Percentiles rank a stretch among this genome's conserved stretches.
These are phyloP conservation scores for Coemansia sp. DNA, from an alignment of 192 early-diverging fungal species.

Conservation along the genomic window DNA sequence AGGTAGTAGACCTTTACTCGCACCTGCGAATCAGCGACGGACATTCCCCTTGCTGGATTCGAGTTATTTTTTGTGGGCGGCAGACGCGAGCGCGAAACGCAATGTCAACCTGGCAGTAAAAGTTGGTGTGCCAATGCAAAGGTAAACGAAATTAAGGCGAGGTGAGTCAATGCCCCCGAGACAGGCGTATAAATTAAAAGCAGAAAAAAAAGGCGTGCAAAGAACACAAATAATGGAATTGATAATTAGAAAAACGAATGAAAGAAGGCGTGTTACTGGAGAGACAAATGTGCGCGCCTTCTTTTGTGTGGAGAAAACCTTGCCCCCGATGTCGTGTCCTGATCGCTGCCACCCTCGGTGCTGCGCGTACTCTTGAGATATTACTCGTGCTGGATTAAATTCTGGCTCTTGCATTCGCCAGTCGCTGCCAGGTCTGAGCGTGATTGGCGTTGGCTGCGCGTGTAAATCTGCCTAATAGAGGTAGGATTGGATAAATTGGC, in stretches of 20 bases:
- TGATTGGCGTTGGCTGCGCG: slow-evolving; percentile 1
- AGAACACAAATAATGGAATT: slow-evolving; percentile 10
- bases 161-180: slow-evolving; percentile 4
- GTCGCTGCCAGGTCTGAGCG: background rate
- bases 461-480: background rate
- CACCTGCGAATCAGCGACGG: slow-evolving; percentile 50
- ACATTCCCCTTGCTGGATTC: slow-evolving; percentile 27
- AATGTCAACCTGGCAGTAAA: background rate
- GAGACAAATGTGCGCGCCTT: too few species aligned
- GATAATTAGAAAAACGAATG: slow-evolving; percentile 4
- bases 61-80: slow-evolving; percentile 11
- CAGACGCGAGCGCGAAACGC: slow-evolving; percentile 8
- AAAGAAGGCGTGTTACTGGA: background rate
- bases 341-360: slow-evolving; percentile 1
- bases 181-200: slow-evolving; percentile 9
- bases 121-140: background rate
- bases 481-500: slow-evolving; percentile 1
- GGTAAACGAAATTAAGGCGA: background rate
- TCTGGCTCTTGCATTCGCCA: background rate
- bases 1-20: slow-evolving; percentile 90
- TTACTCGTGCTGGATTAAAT: background rate
- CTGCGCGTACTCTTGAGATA: slow-evolving; percentile 1
- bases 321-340: background rate
- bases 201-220: slow-evolving; percentile 1
- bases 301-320: slow-evolving; percentile 3